Evolutionary conservation across 2,329 filamentous ascomycete species (phyloP).

Genomic region (Didymella pomorum): DNA sequence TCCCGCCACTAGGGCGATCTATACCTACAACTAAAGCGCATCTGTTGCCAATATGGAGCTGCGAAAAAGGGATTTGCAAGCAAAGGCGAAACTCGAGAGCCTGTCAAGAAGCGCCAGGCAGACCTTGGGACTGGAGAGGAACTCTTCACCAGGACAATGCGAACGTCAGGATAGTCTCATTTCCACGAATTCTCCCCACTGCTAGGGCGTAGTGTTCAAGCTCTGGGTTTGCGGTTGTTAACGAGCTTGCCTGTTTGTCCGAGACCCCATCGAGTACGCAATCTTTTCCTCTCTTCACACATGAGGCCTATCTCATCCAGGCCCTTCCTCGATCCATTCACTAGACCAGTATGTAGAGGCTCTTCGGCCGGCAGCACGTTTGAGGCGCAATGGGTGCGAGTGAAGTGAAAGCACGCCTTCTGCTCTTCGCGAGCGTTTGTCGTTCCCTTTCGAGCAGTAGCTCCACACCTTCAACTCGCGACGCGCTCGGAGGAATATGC

Average conservation of each 20-base stretch:
- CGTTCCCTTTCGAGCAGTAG: neutral
- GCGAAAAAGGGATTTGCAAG: neutral
- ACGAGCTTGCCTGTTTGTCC: neutral
- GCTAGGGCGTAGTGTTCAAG: neutral
- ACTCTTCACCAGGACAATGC: neutral
- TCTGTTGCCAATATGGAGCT: neutral
- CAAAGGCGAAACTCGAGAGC: neutral
- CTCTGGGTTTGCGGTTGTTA: neutral
- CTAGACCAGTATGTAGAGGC: neutral
- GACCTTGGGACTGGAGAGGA: no score
- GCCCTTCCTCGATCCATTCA: neutral
- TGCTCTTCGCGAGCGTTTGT: neutral
- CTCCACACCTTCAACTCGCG: neutral
- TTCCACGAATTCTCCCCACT: neutral
- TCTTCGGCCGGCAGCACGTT: neutral
- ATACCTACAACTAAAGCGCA: neutral
- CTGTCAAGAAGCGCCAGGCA: neutral
- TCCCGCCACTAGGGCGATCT: neutral
- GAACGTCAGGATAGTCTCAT: neutral
- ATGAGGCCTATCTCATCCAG: no score
- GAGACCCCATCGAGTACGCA: neutral
- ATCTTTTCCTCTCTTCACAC: neutral
- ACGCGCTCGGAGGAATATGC: neutral
- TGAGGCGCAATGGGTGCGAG: neutral
- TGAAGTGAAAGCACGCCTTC: conserved; percentile 1